Conservation (phyloP, 2,329 filamentous ascomycete genomes). For the Penicillium sp. region DNA sequence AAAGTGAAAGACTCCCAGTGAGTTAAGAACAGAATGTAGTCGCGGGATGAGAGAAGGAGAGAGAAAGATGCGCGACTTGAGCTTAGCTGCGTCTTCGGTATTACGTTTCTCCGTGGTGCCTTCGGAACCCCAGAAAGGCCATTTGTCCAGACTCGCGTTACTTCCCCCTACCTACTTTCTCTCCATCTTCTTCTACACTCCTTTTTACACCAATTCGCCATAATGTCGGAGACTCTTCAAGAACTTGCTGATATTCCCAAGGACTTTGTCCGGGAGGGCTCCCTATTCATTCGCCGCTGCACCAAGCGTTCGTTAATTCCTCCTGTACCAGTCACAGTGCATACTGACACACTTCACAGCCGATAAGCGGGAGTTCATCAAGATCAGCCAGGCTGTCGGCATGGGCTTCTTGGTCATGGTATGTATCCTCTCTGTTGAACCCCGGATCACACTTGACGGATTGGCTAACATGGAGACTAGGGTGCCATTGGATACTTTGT, state of each 20-base stretch:
- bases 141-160: slow-evolving; percentile 7
- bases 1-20: no score
- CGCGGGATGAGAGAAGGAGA: slow-evolving; percentile 1
- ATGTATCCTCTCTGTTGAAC: slow-evolving; percentile 1
- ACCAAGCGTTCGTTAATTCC: slow-evolving; percentile 42
- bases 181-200: no score
- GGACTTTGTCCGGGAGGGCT: slow-evolving; percentile 50
- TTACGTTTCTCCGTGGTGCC: neutral
- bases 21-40: neutral
- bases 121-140: slow-evolving; percentile 5
- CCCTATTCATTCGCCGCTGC: slow-evolving; percentile 47
- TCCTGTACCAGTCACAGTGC: neutral
- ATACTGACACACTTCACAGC: slow-evolving; percentile 37
- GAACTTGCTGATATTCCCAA: slow-evolving; percentile 56
- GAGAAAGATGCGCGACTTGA: slow-evolving; percentile 1
- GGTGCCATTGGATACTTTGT: slow-evolving; percentile 57
- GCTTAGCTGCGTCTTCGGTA: slow-evolving; percentile 4
- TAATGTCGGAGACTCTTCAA: slow-evolving; percentile 55
- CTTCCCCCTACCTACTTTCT: slow-evolving; percentile 2
- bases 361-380: slow-evolving; percentile 56
- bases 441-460: neutral
- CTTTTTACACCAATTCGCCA: slow-evolving; percentile 5
- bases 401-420: slow-evolving; percentile 57
- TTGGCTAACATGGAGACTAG: slow-evolving; percentile 18
- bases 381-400: slow-evolving; percentile 57